Conservation (phyloP, 345 rosid species). For the Bruguiera parviflora region DNA sequence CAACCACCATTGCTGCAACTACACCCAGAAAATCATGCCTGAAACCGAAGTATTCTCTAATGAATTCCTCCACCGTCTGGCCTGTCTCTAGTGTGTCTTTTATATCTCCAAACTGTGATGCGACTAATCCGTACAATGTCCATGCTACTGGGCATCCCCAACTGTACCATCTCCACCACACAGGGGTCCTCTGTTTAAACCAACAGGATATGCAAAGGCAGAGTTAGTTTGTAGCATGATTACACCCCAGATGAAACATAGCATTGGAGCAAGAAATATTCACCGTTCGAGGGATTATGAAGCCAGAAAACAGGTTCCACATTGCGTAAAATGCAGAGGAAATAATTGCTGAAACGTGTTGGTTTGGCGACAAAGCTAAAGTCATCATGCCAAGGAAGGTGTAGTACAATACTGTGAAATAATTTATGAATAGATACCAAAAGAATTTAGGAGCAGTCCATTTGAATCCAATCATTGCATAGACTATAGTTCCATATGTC, state of each 20-base stretch:
- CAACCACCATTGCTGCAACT: conserved; percentile 22
- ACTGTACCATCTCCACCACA: conserved; percentile 50
- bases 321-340: conserved; percentile 46
- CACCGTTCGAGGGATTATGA: conserved; percentile 60
- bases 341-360: conserved; percentile 47
- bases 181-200: conserved; percentile 31
- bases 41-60: conserved; percentile 29
- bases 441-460: conserved; percentile 52
- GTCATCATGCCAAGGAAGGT: conserved; percentile 71
- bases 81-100: conserved; percentile 12
- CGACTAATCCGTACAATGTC: conserved; percentile 38
- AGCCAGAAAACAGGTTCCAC: conserved; percentile 62
- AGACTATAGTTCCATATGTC: conserved; percentile 50
- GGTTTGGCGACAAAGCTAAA: conserved; percentile 64
- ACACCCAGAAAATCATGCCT: conserved; percentile 35
- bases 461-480: conserved; percentile 64
- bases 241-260: too few relatives aligned
- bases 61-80: conserved; percentile 23
- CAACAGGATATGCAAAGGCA: too few relatives aligned
- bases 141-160: conserved; percentile 39
- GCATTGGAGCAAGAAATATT: background rate
- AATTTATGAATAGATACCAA: conserved; percentile 68
- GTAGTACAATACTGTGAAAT: conserved; percentile 58
- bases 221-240: too few relatives aligned
- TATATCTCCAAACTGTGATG: conserved; percentile 36